Conservation (phyloP, 345 rosid species). For the Hirschfeldia incana region DNA sequence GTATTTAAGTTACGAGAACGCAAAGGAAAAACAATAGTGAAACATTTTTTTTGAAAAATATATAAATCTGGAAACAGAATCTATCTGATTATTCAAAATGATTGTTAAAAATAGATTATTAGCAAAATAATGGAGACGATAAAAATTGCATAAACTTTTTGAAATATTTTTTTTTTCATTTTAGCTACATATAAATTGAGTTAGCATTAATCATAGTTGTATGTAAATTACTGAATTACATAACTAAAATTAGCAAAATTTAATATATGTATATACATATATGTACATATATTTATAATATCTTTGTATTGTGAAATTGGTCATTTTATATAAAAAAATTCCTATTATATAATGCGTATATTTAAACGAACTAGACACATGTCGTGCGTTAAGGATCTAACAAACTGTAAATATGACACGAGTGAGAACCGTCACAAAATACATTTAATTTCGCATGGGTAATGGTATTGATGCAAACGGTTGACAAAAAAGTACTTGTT, state of each 20-base stretch:
- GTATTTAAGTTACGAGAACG: not conserved
- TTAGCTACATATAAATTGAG: too few relatives aligned
- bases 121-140: not conserved
- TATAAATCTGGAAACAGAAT: too few relatives aligned
- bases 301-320: not conserved
- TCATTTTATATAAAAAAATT: not conserved
- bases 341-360: too few relatives aligned
- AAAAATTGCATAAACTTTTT: not conserved
- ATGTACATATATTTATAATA: too few relatives aligned
- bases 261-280: too few relatives aligned
- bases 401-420: not conserved
- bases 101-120: too few relatives aligned
- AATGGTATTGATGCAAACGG: not conserved
- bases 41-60: too few relatives aligned
- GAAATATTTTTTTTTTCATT: not conserved
- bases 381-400: not conserved
- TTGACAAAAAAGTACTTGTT: not conserved
- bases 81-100: too few relatives aligned
- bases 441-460: not conserved
- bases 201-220: too few relatives aligned
- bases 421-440: not conserved
- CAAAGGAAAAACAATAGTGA: not conserved
- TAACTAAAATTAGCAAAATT: too few relatives aligned
- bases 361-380: not conserved
- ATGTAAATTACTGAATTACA: too few relatives aligned